Evolutionary conservation across 2,329 filamentous ascomycete species (phyloP).

Genomic region (Leptoxyphium fumago): DNA sequence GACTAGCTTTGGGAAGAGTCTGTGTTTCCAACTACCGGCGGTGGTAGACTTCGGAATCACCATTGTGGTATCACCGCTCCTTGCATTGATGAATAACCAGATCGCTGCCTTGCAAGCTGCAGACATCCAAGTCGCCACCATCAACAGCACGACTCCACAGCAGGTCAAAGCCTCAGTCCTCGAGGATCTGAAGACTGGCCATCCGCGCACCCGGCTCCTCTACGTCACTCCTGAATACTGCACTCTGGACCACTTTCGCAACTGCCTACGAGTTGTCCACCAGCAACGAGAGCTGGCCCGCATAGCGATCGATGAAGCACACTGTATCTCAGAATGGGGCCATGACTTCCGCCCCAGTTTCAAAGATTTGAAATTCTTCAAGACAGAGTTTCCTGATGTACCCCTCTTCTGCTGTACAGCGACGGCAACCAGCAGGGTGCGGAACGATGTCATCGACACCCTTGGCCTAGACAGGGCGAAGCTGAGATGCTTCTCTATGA

Average conservation of each 20-base stretch:
- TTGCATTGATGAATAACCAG: constrained; percentile 93
- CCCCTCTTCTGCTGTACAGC: constrained; percentile 89
- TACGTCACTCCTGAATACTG: constrained; percentile 93
- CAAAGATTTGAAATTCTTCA: constrained; percentile 75
- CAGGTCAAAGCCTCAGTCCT: constrained; percentile 54
- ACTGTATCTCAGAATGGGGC: constrained; percentile 97
- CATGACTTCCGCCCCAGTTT: constrained; percentile 94
- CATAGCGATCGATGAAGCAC: constrained; percentile 84
- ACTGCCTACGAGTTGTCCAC: constrained; percentile 57
- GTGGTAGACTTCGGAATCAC: constrained; percentile 81
- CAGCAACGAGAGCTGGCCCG: constrained; percentile 72
- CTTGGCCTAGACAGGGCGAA: constrained; percentile 51
- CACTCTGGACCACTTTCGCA: constrained; percentile 60
- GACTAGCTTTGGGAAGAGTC: constrained; percentile 79
- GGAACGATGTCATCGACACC: constrained; percentile 66
- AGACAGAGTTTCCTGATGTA: constrained; percentile 63
- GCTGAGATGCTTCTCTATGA: constrained; percentile 65
- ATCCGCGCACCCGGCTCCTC: constrained; percentile 67
- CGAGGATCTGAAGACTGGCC: constrained; percentile 71
- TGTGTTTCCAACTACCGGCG: constrained; percentile 86
- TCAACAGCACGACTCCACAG: constrained; percentile 67
- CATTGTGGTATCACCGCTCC: constrained; percentile 74
- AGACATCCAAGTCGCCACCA: constrained; percentile 65
- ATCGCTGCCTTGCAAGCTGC: constrained; percentile 62
- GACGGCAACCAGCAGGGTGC: constrained; percentile 68